These are phyloP conservation scores for Proteromonas lacertae DNA, from an alignment of 352 stramenopile genomes.

Conservation along the genomic window DNA sequence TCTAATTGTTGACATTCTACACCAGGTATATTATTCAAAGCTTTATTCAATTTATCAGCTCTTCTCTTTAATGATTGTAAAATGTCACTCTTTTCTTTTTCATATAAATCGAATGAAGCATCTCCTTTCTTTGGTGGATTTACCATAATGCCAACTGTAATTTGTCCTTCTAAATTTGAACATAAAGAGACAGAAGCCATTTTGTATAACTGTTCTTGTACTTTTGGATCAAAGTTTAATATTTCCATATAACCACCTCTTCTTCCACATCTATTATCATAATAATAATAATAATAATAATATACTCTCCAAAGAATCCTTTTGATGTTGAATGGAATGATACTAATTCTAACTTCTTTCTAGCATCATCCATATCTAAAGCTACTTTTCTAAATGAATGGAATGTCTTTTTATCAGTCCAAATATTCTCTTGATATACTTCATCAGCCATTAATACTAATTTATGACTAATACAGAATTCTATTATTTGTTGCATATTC, in stretches of 20 bases:
- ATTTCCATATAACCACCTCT: conserved; percentile 71
- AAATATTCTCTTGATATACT: conserved; percentile 99
- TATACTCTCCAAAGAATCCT: conserved; percentile 88
- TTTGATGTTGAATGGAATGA: conserved; percentile 94
- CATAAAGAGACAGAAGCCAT: conserved; percentile 76
- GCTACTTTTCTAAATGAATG: conserved; percentile 16
- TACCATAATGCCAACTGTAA: conserved; percentile 89
- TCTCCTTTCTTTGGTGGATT: conserved; percentile 55
- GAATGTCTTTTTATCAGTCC: conserved; percentile 18
- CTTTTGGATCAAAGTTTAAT: conserved; percentile 45
- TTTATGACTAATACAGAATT: conserved; percentile 57
- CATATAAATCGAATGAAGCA: conserved; percentile 45
- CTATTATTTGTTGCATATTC: conserved; percentile 68
- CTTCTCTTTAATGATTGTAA: conserved; percentile 64
- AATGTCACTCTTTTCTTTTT: conserved; percentile 48
- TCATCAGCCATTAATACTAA: conserved; percentile 86
- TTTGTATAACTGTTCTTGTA: conserved; percentile 80
- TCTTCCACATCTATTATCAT: too few species aligned
- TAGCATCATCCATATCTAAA: conserved; percentile 39
- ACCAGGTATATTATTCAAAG: conserved; percentile 71
- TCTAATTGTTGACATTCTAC: conserved; percentile 49
- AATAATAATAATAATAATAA: too few species aligned
- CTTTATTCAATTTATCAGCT: conserved; percentile 50
- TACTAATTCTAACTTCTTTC: conserved; percentile 87
- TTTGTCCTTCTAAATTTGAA: conserved; percentile 74